Conservation (phyloP, 73 alveolate species). For the Stentor roeselii region DNA sequence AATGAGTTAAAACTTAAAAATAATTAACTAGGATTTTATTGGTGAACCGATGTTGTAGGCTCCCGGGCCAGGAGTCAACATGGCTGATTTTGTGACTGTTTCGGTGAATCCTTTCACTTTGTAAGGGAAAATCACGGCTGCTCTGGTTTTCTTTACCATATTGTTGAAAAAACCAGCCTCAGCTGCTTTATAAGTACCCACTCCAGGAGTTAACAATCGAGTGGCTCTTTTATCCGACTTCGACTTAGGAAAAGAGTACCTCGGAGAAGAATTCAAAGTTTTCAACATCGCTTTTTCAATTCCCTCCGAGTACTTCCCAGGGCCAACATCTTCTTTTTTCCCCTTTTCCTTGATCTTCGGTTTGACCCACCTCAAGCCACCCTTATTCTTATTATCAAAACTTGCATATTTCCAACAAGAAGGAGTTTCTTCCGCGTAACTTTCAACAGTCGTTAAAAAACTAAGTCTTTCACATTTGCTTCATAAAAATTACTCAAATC, state of each 20-base stretch:
- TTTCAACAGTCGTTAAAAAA: conserved; percentile 2
- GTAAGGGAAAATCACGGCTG: background rate
- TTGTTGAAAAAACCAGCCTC: background rate
- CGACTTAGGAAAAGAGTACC: background rate
- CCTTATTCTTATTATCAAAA: background rate
- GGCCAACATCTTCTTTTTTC: background rate
- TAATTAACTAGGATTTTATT: too few species aligned
- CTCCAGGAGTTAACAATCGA: background rate
- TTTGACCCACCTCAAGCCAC: background rate
- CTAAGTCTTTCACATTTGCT: background rate
- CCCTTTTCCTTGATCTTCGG: background rate
- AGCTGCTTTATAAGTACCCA: background rate
- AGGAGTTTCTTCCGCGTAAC: background rate
- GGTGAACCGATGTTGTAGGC: conserved; percentile 6
- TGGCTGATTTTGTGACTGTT: background rate
- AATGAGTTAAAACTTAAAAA: too few species aligned
- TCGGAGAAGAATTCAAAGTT: background rate
- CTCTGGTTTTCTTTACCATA: background rate
- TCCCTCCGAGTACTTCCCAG: background rate
- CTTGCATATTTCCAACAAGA: background rate
- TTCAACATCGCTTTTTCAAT: background rate
- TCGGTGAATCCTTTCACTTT: background rate
- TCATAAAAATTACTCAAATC: background rate
- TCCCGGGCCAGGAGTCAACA: background rate
- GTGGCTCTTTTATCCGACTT: background rate